phyloP scores from a whole-genome alignment of 257 asterid species.

The Solanum paucissectum region DNA sequence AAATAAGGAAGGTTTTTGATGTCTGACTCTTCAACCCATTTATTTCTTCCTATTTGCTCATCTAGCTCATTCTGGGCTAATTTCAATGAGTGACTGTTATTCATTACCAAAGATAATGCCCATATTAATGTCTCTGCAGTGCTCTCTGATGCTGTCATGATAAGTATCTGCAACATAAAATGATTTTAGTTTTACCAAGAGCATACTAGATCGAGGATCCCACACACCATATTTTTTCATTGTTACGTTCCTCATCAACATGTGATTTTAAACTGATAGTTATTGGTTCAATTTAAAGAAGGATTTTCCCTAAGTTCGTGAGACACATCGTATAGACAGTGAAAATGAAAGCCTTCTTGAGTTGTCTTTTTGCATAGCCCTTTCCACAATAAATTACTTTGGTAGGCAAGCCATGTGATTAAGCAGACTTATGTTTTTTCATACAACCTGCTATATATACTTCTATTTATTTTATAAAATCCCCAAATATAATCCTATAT shows the following conservation, averaged over 20 bases:
- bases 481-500: background rate
- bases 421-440: background rate
- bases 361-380: background rate
- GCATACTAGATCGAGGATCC: no score
- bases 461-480: background rate
- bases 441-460: background rate
- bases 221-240: no score
- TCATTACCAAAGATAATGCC: constrained; percentile 40
- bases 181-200: no score
- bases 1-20: constrained; percentile 27
- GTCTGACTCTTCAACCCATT: constrained; percentile 47
- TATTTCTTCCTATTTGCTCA: constrained; percentile 19
- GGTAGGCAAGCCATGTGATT: background rate
- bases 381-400: background rate
- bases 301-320: no score
- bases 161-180: constrained; percentile 19
- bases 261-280: no score
- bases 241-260: background rate
- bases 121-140: constrained; percentile 42
- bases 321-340: no score
- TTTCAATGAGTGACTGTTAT: constrained; percentile 12
- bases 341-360: background rate
- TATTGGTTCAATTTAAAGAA: no score
- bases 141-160: constrained; percentile 48
- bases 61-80: constrained; percentile 36